A percentile compares a stretch with the other conserved stretches of the same genome.
Evolutionary conservation across 768 basidiomycete species (phyloP).

Genomic region (Tephrocybe sp.): DNA sequence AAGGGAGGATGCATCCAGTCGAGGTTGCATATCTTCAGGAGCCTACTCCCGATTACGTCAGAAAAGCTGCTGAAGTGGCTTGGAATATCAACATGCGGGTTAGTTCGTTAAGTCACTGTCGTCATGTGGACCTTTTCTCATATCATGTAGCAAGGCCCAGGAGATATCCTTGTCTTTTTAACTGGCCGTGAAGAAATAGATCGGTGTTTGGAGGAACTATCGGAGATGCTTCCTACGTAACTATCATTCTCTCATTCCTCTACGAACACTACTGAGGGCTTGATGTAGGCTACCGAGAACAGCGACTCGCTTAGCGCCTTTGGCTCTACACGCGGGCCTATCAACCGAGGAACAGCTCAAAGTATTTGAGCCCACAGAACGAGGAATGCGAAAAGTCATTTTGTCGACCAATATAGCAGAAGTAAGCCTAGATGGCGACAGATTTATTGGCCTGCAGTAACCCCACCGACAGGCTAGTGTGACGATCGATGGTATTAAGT

Average conservation of each 20-base stretch:
- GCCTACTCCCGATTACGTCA: conserved; percentile 77
- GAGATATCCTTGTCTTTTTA: conserved; percentile 92
- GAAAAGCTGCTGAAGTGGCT: conserved; percentile 76
- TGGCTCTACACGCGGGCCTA: conserved; percentile 89
- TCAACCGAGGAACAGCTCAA: conserved; percentile 84
- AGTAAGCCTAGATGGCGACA: conserved; percentile 33
- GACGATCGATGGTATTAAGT: conserved; percentile 94
- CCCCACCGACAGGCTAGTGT: conserved; percentile 70
- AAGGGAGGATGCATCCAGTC: conserved; percentile 94
- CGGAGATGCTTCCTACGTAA: conserved; percentile 76
- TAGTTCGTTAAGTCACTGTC: conserved; percentile 11
- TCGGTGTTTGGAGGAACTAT: conserved; percentile 72
- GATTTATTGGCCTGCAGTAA: background rate
- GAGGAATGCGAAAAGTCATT: conserved; percentile 83
- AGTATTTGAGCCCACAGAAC: conserved; percentile 77
- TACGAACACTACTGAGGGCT: background rate
- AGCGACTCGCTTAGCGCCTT: conserved; percentile 54
- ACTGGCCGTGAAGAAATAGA: conserved; percentile 98
- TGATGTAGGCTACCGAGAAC: conserved; percentile 45
- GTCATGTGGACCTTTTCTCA: conserved; percentile 2
- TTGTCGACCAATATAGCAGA: conserved; percentile 97
- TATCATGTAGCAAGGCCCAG: conserved; percentile 61
- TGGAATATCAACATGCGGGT: conserved; percentile 85
- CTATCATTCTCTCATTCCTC: conserved; percentile 6
- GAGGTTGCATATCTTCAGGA: conserved; percentile 86